A percentile compares a stretch with the other conserved stretches of the same genome.
phyloP scores from a whole-genome alignment of 1,284 basidiomycete genomes.

The Abortiporus biennis region DNA sequence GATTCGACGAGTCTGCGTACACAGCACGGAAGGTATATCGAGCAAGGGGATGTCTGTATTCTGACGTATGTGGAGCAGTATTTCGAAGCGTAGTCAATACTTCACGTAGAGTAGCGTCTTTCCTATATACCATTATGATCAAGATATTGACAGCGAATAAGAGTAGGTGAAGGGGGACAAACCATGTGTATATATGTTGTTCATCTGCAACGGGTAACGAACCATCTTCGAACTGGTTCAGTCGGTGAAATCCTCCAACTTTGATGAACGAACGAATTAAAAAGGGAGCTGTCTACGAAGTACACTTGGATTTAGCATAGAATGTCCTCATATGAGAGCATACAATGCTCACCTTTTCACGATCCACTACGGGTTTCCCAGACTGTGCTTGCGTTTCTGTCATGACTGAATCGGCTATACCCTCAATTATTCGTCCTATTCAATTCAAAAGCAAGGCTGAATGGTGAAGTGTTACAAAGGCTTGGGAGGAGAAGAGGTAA shows the following conservation, averaged over 20 bases:
- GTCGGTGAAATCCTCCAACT: slow-evolving; percentile 67
- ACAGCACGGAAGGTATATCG: slow-evolving; percentile 73
- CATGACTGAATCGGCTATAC: slow-evolving; percentile 17
- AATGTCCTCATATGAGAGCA: background rate
- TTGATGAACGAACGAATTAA: slow-evolving; percentile 77
- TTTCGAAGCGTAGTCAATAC: slow-evolving; percentile 68
- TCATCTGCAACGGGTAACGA: slow-evolving; percentile 69
- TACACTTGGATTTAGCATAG: background rate
- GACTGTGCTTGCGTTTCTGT: slow-evolving; percentile 25
- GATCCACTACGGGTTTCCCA: slow-evolving; percentile 27
- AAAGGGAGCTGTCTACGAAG: slow-evolving; percentile 62
- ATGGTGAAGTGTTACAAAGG: too few relatives aligned
- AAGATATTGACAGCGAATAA: slow-evolving; percentile 7
- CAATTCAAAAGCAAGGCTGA: too few relatives aligned
- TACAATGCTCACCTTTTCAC: slow-evolving; percentile 28
- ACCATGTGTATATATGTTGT: slow-evolving; percentile 76
- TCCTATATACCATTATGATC: slow-evolving; percentile 39
- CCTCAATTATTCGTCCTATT: too few relatives aligned
- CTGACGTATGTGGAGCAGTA: slow-evolving; percentile 52
- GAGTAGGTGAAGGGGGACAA: too few relatives aligned
- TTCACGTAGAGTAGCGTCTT: slow-evolving; percentile 72
- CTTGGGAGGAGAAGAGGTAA: too few relatives aligned
- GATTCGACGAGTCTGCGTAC: slow-evolving; percentile 64
- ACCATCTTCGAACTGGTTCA: slow-evolving; percentile 68
- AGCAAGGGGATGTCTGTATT: slow-evolving; percentile 72